Evolutionary conservation across 371 early-diverging fungal genomes (phyloP), one percentile per base, ranked within the genome.

Genomic region (Apophysomyces ossiformis): DNA sequence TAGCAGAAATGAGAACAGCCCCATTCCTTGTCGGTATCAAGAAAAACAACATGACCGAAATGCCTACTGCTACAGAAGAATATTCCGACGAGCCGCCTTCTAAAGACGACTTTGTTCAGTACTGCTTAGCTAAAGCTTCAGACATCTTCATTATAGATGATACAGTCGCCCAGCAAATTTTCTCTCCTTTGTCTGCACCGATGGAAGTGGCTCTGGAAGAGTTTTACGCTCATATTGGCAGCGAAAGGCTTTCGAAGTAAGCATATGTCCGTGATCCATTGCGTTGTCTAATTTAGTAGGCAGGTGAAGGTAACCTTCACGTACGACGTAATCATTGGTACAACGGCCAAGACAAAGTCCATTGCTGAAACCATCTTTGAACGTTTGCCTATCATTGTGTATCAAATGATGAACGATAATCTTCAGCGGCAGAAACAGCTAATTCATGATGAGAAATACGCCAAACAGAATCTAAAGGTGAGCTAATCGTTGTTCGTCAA

Each of bases 121-220:
- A 88, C 71, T 75, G 81, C 57, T 76, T 95, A 13, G 94, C 91
- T 7, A 74, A 73, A 13, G 92, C 95, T 0, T 69, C 74, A 0
- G 89, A 93, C 60, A 91, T 95, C 7, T 93, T 86, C 67, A 75
- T 96, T 38, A 86, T 89, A 32, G 95, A 96, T 74, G 95, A 95
- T 68, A 82, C 92, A 0, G 87, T 91, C 32, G 77, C 88, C 4
- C 85, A 87, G 13, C 90, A 90, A 66, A 81, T 93, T 37, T 95
- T 96, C 70, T 77, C 82, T 0, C 95, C 95, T 0, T 73, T 93
- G 11, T 79, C 85, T 37, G 88, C 85, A 2, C 92, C 91, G 0
- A 84, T 85, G 78, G 92, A 93, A 21, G 75, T 80, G 3, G 60
- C 82, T 6, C 60, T 92, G n/a, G 91, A 91, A 71, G 77, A 79